Base-by-base conservation (phyloP, 805 yeast genomes). In the Candida morakotiae region DNA sequence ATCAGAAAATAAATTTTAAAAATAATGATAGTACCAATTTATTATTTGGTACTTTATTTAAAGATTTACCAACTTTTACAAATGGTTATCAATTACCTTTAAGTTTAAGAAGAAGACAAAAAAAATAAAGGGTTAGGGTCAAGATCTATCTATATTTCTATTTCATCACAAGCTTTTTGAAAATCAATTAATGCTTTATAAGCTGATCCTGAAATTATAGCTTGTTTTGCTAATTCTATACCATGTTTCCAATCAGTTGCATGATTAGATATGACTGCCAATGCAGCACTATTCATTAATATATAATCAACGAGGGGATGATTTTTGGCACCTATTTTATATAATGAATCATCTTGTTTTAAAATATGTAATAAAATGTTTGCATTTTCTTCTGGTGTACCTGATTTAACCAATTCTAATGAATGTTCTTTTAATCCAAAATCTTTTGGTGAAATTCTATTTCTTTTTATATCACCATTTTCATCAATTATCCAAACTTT, bases 321-420 rank as follows among this genome's bases (percentile, higher is more conserved):
- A 47, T 63, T 64, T 20, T 42, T 41, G 8, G 13, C 46, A 2
- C 58, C 60, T 41, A 78, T 67, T 18, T 75, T 70, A 38, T 64
- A 77, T 25, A 65, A 60, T 4, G 68, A 63, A 31, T 65, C 52
- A 42, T 75, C 73, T 37, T 76, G 54, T 69, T 68, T 45, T 43
- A 68, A 56, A 28, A 68, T 67, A 40, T 63, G 69, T 13, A 52
- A 46, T 34, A 88, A 71, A 1, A 71, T 46, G 2, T 50, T 62
- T 0, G 98, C 96, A 56, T 93, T 93, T 52, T 87, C 87, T 23
- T 67, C 69, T 0, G 98, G 95, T 0, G 96, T 86, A 5, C 95
- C 93, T 1, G 95, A 83, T 30, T 74, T 72, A 14, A 93, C 97
- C 3, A 68, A 62, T 3, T 61, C 63, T 27, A 93, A 66, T 1